Percentiles rank a stretch among this genome's conserved stretches.
phyloP scores from a whole-genome alignment of 2,329 filamentous ascomycete genomes.

The Cladophialophora bantiana region DNA sequence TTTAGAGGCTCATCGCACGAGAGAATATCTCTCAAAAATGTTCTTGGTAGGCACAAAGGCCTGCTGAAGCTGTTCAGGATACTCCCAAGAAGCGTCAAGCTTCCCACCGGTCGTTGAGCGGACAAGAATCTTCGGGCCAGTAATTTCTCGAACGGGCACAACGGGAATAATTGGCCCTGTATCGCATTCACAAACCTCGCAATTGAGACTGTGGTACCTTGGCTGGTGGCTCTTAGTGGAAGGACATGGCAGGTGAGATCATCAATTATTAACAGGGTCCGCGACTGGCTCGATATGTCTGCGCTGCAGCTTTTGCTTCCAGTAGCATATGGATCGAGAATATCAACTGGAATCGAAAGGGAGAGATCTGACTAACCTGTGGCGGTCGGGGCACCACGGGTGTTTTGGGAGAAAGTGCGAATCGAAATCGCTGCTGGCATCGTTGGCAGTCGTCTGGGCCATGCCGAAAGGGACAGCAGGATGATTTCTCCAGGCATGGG shows the following conservation, averaged over 20 bases:
- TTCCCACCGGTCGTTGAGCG: too few relatives aligned
- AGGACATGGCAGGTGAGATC: conserved; percentile 8
- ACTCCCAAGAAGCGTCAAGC: too few relatives aligned
- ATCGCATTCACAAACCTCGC: too few relatives aligned
- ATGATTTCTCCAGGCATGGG: not conserved
- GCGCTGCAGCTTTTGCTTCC: not conserved
- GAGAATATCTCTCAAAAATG: not conserved
- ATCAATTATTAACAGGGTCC: conserved; percentile 7
- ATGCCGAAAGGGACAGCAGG: not conserved
- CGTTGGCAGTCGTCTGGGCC: not conserved
- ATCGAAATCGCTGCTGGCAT: not conserved
- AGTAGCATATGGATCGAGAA: not conserved
- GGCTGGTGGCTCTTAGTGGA: not conserved
- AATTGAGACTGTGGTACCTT: not conserved
- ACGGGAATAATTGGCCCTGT: too few relatives aligned
- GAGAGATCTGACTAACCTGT: conserved; percentile 5
- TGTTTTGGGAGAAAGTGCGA: not conserved
- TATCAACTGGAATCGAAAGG: conserved; percentile 4
- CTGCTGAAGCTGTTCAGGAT: too few relatives aligned
- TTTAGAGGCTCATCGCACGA: not conserved
- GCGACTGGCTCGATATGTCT: not conserved
- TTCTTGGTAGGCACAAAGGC: not conserved
- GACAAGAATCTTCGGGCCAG: too few relatives aligned
- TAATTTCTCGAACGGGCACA: too few relatives aligned
- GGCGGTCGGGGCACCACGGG: not conserved